These are phyloP conservation scores for Macrolepiota albuminosa DNA, from an alignment of 768 basidiomycete genomes.

Conservation along the genomic window DNA sequence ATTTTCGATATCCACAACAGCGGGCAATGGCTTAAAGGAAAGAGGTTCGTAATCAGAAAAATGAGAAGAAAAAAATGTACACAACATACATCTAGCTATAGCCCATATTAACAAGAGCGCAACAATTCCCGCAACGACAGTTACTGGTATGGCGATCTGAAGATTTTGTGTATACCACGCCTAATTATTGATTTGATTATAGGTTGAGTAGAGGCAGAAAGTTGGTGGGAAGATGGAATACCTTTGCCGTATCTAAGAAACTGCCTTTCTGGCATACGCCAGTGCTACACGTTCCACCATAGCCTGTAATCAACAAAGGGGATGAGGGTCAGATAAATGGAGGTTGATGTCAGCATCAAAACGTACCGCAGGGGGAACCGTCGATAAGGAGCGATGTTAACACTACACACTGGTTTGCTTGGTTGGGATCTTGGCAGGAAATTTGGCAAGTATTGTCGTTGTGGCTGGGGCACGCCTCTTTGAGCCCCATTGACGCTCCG, in stretches of 20 bases:
- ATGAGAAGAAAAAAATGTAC: neutral
- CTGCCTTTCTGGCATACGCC: constrained; percentile 60
- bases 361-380: constrained; percentile 78
- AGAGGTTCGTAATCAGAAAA: neutral
- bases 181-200: constrained; percentile 27
- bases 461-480: constrained; percentile 47
- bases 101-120: constrained; percentile 53
- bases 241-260: constrained; percentile 58
- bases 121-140: constrained; percentile 63
- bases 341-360: constrained; percentile 7
- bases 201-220: constrained; percentile 4
- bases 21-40: constrained; percentile 26
- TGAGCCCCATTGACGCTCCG: constrained; percentile 7
- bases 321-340: neutral
- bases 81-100: constrained; percentile 37
- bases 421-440: constrained; percentile 70
- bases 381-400: constrained; percentile 70
- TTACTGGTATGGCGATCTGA: constrained; percentile 75
- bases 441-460: constrained; percentile 70
- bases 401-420: constrained; percentile 57
- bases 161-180: constrained; percentile 76
- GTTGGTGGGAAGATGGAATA: constrained; percentile 18
- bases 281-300: constrained; percentile 61
- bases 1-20: constrained; percentile 26
- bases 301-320: constrained; percentile 37